Evolutionary conservation across 108 stramenopile genomes (phyloP), one percentile per base, ranked within the genome.

Genomic region (Pseudonitzschia delicatissima): DNA sequence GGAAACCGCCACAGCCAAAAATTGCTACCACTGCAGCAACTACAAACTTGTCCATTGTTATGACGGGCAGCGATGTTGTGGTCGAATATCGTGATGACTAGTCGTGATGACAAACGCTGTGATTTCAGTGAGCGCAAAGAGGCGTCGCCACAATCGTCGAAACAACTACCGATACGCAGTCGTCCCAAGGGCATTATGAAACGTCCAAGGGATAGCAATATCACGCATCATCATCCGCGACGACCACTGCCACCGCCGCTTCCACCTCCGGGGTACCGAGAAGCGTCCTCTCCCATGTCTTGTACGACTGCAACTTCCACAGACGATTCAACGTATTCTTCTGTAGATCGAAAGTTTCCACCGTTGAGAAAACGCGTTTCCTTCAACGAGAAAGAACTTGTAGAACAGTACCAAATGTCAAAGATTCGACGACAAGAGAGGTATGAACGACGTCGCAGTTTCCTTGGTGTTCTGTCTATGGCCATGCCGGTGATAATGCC

Each of bases 141-240:
- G 23, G 9, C 47, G 2, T 48, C 47, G 47, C 20, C 47, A 18
- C 13, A 44, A n/a, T n/a, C n/a, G n/a, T n/a, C n/a, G 42, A 44
- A 44, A 13, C 21, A 2, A 23, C 47, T 23, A 21, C 20, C 2
- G 17, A 18, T 2, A 21, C 47, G 7, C 4, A 2, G 2, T 2
- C 47, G 47, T 23, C 47, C 47, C 47, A 55, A 55, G 32, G 53
- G 53, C 53, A 55, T 55, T n/a, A 55, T 55, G 53, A 55, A 55
- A 28, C 53, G 53, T 55, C 53, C 53, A n/a, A 32, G 53, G 32
- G 53, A 55, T 28, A 55, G 53, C 53, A 55, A 55, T 53, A 25
- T 53, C 29, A 33, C 53, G n/a, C 31, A 55, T 29, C 53, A 55
- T 27, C 53, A 55, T 33, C 53, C 53, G 15, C 28, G 32, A 15